These are phyloP conservation scores for Chlamydomonas schloesseri DNA, from an alignment of 139 green algal genomes.

Conservation along the genomic window DNA sequence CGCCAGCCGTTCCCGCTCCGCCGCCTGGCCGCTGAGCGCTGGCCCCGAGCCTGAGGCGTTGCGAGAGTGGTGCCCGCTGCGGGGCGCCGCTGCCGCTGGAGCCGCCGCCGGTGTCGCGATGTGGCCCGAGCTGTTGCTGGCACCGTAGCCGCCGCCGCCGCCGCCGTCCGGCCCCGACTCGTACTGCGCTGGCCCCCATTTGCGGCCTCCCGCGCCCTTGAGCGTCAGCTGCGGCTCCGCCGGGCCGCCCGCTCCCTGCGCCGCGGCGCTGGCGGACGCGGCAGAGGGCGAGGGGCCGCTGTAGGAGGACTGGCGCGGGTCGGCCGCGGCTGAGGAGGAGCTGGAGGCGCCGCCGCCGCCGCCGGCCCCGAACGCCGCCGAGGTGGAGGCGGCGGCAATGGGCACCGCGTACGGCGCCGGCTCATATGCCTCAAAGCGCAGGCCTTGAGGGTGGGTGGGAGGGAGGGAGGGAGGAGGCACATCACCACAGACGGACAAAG, in stretches of 20 bases:
- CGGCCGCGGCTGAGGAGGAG: no score
- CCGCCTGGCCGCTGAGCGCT: background rate
- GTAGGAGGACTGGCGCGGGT: no score
- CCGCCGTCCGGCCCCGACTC: background rate
- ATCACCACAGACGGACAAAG: no score
- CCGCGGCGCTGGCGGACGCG: no score
- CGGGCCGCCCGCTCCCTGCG: no score
- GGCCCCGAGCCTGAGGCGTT: background rate
- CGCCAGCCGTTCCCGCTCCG: conserved; percentile 58
- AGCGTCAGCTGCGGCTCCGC: conserved; percentile 27
- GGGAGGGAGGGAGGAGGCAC: no score
- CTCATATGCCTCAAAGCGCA: conserved; percentile 55
- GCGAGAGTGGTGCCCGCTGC: conserved; percentile 8
- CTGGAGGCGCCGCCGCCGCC: no score
- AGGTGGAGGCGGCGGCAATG: conserved; percentile 26
- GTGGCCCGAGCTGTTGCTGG: background rate
- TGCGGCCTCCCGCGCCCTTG: background rate
- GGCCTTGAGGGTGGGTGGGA: background rate
- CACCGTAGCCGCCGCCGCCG: background rate
- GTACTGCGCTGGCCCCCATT: conserved; percentile 40
- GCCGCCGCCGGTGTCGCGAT: background rate
- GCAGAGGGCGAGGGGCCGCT: no score
- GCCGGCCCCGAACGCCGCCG: conserved; percentile 3
- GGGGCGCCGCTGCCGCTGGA: background rate
- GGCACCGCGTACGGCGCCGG: conserved; percentile 39